Base-by-base conservation (phyloP, 148 eudicot species). In the Camellia sinensis region DNA sequence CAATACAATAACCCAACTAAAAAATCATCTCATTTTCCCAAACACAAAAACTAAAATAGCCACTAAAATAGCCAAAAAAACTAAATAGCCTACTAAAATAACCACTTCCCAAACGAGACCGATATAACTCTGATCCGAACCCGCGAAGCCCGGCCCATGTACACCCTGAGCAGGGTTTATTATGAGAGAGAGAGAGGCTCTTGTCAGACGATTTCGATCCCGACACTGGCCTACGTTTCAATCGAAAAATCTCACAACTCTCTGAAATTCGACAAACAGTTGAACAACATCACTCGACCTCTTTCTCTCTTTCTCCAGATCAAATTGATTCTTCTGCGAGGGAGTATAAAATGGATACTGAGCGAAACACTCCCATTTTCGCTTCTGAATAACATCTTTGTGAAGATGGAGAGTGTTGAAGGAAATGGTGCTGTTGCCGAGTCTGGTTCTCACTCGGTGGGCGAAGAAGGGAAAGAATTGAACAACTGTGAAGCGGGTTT, bases 381-480 rank as follows among this genome's bases (percentile, higher is more conserved):
- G 56, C 37, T 12, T 70, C 74, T 12, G 56, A 69, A 45, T 69
- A 68, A 44, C 29, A 54, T 54, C 73, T 29, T 44, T 13, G 29
- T 1, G 2, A 70, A 46, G 54, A 70, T 29, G 37, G 0, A 29
- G 37, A 29, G 45, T 14, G 44, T 37, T 3, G 45, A 11, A 40
- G 18, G 45, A 56, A 14, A 56, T 56, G 12, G 60, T 14, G 17
- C 12, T 12, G 11, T 56, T 56, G 60, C 14, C 60, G 15, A 56
- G 60, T 56, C 60, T 12, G 60, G 13, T 56, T 56, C 64, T 15
- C 72, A 2, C 10, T 44, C 1, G 72, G 19, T 50, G 75, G 52
- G 37, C 40, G 75, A 79, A 86, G 80, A 54, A 75, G 61, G 81
- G 80, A 74, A 53, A 83, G 76, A 60, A 43, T 77, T 78, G 52